Percentiles rank a stretch among this genome's conserved stretches.
These are phyloP conservation scores for Ophiocordyceps robertsii DNA, from an alignment of 2,329 filamentous ascomycete species.

Conservation along the genomic window DNA sequence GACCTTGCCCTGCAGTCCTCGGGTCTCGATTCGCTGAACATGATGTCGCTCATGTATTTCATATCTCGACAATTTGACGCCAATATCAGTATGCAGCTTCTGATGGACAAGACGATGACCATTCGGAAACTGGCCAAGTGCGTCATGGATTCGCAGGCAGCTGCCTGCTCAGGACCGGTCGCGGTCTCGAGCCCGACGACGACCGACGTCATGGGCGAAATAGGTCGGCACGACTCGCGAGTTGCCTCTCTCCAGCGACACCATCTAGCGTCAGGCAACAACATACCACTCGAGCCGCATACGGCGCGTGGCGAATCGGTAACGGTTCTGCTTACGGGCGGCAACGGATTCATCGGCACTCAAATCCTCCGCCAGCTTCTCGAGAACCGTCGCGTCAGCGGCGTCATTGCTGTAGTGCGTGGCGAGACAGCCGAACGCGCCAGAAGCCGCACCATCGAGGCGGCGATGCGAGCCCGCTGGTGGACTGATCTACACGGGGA, in stretches of 20 bases:
- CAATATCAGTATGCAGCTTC: conserved; percentile 1
- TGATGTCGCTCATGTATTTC: conserved; percentile 4
- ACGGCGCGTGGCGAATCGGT: background rate
- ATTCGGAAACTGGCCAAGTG: conserved; percentile 1
- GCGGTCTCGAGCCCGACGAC: background rate
- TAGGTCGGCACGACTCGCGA: background rate
- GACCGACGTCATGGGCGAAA: conserved; percentile 1
- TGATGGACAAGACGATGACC: conserved; percentile 1
- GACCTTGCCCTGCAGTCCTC: background rate
- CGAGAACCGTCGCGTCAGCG: background rate
- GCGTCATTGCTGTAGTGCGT: conserved; percentile 3
- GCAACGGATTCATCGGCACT: conserved; percentile 4
- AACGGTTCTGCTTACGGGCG: conserved; percentile 4
- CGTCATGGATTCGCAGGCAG: background rate
- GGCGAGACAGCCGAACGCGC: background rate
- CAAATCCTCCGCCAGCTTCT: conserved; percentile 5
- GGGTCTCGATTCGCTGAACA: conserved; percentile 3
- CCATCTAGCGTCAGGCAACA: background rate
- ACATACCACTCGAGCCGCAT: background rate
- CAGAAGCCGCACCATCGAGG: conserved; percentile 1
- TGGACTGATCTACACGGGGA: conserved; percentile 2
- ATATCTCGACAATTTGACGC: conserved; percentile 1
- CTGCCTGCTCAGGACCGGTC: background rate
- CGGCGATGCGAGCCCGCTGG: conserved; percentile 3
- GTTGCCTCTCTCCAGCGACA: background rate